Conservation (phyloP, 306 rosid species). For the Geum urbanum region DNA sequence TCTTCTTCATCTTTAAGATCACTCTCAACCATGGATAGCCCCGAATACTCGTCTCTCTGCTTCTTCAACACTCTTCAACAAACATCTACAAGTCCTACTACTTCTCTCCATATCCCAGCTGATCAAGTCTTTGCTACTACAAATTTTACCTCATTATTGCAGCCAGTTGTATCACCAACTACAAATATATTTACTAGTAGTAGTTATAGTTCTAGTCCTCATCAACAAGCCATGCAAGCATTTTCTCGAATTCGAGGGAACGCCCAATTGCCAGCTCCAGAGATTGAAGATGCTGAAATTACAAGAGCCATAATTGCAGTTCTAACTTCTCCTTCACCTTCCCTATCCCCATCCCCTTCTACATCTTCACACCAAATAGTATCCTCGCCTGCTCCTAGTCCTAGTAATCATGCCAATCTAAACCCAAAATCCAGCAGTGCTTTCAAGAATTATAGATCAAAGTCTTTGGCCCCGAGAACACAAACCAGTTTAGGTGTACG, state of each 20-base stretch:
- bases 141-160: constrained; percentile 29
- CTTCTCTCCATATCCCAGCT: constrained; percentile 15
- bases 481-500: constrained; percentile 17
- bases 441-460: constrained; percentile 41
- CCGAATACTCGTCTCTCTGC: constrained; percentile 54
- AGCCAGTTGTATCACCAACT: constrained; percentile 22
- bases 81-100: constrained; percentile 12
- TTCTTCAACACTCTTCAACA: constrained; percentile 47
- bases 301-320: constrained; percentile 58
- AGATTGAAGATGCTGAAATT: constrained; percentile 47
- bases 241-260: constrained; percentile 30
- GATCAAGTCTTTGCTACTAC: constrained; percentile 18
- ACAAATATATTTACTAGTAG: background rate
- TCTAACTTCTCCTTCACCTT: constrained; percentile 36
- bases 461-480: constrained; percentile 18
- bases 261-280: constrained; percentile 41
- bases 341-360: constrained; percentile 35
- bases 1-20: constrained; percentile 83
- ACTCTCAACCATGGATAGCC: constrained; percentile 67
- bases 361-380: constrained; percentile 21
- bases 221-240: constrained; percentile 47
- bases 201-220: constrained; percentile 13
- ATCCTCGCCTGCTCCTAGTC: constrained; percentile 18
- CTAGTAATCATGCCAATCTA: constrained; percentile 6
- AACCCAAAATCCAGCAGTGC: constrained; percentile 41